Conservation (phyloP, 192 early-diverging fungal species). For the Phycomyces nitens region DNA sequence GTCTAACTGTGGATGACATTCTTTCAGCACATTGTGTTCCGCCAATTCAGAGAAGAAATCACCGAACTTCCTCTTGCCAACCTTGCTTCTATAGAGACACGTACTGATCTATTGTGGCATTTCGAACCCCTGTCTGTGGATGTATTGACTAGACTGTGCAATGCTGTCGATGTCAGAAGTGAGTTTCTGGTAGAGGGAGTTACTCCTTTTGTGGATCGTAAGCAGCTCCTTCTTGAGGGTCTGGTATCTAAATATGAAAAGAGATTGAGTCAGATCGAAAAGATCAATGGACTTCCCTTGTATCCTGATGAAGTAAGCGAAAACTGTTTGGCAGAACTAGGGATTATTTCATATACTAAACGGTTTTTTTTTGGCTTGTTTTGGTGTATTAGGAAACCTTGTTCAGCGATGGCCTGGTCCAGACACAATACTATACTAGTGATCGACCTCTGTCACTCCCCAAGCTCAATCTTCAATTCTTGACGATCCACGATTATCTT, state of each 20-base stretch:
- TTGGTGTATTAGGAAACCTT: slow-evolving; percentile 48
- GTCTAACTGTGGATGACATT: not conserved
- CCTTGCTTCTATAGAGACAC: slow-evolving; percentile 59
- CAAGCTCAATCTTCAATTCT: slow-evolving; percentile 90
- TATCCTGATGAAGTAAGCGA: slow-evolving; percentile 70
- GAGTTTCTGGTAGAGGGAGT: slow-evolving; percentile 24
- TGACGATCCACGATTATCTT: slow-evolving; percentile 90
- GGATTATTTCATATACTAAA: too few relatives aligned
- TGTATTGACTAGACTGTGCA: slow-evolving; percentile 56
- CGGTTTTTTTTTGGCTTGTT: too few relatives aligned
- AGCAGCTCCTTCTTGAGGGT: slow-evolving; percentile 55
- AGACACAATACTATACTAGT: slow-evolving; percentile 61
- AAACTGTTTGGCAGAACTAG: too few relatives aligned
- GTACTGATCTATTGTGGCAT: slow-evolving; percentile 43
- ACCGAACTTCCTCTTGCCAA: slow-evolving; percentile 74
- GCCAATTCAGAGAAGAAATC: slow-evolving; percentile 60
- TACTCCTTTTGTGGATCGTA: slow-evolving; percentile 21
- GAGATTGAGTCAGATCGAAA: slow-evolving; percentile 63
- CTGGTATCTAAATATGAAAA: slow-evolving; percentile 58
- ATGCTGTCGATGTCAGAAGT: slow-evolving; percentile 61
- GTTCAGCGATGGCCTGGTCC: slow-evolving; percentile 66
- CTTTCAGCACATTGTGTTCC: slow-evolving; percentile 64
- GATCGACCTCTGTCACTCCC: slow-evolving; percentile 69
- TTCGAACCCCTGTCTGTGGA: slow-evolving; percentile 49
- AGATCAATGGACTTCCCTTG: slow-evolving; percentile 63